A percentile compares a stretch with the other conserved stretches of the same genome.
Conservation (phyloP, 2,329 filamentous ascomycete genomes). For the Colletotrichum nymphaeae region DNA sequence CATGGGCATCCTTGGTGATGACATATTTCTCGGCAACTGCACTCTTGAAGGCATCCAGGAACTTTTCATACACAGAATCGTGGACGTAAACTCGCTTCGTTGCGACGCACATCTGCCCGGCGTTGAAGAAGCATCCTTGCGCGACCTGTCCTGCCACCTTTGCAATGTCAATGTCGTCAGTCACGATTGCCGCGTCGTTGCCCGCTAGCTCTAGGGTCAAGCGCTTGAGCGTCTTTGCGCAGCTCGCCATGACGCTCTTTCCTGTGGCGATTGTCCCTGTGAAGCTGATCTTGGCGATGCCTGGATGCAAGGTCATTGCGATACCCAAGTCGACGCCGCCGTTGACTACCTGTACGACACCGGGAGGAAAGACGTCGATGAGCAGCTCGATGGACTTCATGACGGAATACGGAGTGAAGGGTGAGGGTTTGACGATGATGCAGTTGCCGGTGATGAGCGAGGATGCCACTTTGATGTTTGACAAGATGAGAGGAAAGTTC, state of each 20-base stretch:
- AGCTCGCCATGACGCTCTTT: slow-evolving; percentile 60
- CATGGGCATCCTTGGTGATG: background rate
- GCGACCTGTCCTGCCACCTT: slow-evolving; percentile 55
- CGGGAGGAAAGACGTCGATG: slow-evolving; percentile 61
- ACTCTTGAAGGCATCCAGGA: slow-evolving; percentile 53
- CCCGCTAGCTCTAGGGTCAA: slow-evolving; percentile 66
- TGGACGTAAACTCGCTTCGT: slow-evolving; percentile 72
- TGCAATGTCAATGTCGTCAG: slow-evolving; percentile 62
- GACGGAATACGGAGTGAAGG: slow-evolving; percentile 63
- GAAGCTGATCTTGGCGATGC: slow-evolving; percentile 68
- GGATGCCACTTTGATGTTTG: slow-evolving; percentile 61
- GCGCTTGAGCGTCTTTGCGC: slow-evolving; percentile 63
- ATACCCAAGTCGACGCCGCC: slow-evolving; percentile 66
- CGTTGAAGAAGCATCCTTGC: slow-evolving; percentile 61
- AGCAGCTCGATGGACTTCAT: slow-evolving; percentile 65
- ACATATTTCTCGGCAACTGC: slow-evolving; percentile 1
- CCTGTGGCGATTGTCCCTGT: slow-evolving; percentile 66
- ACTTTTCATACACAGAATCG: slow-evolving; percentile 67
- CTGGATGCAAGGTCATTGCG: slow-evolving; percentile 63
- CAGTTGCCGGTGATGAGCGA: slow-evolving; percentile 63
- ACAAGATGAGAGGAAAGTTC: slow-evolving; percentile 65
- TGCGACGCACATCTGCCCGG: slow-evolving; percentile 66
- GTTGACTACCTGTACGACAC: slow-evolving; percentile 67
- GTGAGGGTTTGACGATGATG: slow-evolving; percentile 64
- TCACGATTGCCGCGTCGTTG: slow-evolving; percentile 66